Conservation (phyloP, 2,329 filamentous ascomycete genomes). For the Epichloe elymi region DNA sequence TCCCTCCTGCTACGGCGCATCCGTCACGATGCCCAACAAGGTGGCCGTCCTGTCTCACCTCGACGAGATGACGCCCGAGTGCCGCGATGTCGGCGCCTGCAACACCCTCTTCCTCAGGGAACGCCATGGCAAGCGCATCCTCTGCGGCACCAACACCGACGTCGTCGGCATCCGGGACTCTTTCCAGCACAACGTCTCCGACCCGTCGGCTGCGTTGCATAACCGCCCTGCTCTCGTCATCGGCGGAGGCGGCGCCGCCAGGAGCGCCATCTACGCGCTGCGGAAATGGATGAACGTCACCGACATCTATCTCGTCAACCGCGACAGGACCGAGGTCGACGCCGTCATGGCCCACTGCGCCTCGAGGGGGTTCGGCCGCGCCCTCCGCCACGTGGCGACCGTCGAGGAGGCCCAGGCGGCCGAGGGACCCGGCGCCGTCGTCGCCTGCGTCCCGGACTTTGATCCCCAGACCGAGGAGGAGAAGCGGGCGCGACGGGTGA, state of each 20-base stretch:
- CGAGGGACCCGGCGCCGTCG: constrained; percentile 50
- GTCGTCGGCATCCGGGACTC: constrained; percentile 65
- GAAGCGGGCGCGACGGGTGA: constrained; percentile 41
- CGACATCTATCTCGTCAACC: constrained; percentile 65
- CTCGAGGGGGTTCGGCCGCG: constrained; percentile 43
- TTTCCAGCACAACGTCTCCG: constrained; percentile 43
- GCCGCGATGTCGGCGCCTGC: constrained; percentile 59
- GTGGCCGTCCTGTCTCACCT: constrained; percentile 61
- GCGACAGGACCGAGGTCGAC: constrained; percentile 53
- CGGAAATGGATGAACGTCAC: constrained; percentile 54
- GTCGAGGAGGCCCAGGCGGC: constrained; percentile 46
- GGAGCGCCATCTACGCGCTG: constrained; percentile 64
- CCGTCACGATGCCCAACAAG: constrained; percentile 78
- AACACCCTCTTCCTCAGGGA: constrained; percentile 62
- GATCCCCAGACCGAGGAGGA: constrained; percentile 54
- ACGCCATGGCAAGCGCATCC: constrained; percentile 34
- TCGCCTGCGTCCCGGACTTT: constrained; percentile 66
- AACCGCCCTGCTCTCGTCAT: constrained; percentile 57
- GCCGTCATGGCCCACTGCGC: constrained; percentile 53
- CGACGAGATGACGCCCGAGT: constrained; percentile 61
- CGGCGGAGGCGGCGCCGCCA: constrained; percentile 67
- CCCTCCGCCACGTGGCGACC: constrained; percentile 47
- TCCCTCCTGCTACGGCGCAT: constrained; percentile 47
- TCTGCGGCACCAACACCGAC: constrained; percentile 71
- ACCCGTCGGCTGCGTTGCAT: constrained; percentile 34